These are phyloP conservation scores for Boletus sp. DNA, from an alignment of 1,284 basidiomycete species.

Conservation along the genomic window DNA sequence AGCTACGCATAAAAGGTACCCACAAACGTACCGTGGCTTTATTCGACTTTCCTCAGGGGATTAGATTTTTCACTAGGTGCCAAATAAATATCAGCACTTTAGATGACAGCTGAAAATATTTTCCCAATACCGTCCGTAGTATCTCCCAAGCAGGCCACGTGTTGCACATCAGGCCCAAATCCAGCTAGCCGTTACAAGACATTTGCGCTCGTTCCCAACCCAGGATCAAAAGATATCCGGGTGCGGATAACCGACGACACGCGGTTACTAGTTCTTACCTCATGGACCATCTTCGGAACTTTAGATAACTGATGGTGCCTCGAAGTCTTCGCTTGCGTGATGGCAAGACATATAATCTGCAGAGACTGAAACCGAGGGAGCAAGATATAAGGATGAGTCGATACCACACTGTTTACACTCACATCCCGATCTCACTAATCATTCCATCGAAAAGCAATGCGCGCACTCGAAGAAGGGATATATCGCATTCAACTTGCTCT, in stretches of 20 bases:
- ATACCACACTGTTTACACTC: background rate
- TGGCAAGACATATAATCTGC: background rate
- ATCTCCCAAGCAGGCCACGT: background rate
- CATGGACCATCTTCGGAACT: background rate
- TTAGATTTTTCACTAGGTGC: background rate
- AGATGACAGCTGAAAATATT: background rate
- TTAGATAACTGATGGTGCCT: background rate
- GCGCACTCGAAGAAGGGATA: background rate
- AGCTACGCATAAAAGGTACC: background rate
- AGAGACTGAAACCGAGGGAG: background rate
- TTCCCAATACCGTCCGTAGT: background rate
- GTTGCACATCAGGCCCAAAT: background rate
- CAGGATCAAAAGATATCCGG: background rate
- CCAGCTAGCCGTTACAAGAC: background rate
- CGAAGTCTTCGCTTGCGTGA: background rate
- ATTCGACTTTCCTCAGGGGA: too few relatives aligned
- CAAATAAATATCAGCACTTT: background rate
- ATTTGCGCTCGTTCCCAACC: background rate
- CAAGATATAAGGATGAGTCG: background rate
- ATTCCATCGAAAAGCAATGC: background rate
- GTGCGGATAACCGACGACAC: background rate
- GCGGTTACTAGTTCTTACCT: background rate
- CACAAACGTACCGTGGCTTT: too few relatives aligned
- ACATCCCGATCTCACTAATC: background rate
- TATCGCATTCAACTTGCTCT: background rate